These are phyloP conservation scores for Aspergillus bertholletiae DNA, from an alignment of 495 filamentous ascomycete species.

Conservation along the genomic window DNA sequence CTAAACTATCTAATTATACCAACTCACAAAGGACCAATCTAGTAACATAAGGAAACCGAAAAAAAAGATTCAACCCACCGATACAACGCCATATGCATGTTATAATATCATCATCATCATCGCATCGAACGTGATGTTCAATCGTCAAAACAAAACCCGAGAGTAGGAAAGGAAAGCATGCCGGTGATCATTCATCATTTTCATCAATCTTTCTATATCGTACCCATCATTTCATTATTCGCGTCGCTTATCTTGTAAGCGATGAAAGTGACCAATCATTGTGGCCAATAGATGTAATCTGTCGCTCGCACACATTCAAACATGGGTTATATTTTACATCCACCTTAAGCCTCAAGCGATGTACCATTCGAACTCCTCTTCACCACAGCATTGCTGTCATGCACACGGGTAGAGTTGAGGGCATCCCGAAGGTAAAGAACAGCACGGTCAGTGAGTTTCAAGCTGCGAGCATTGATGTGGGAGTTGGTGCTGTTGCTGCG, in stretches of 20 bases:
- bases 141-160: conserved; percentile 4
- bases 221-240: not conserved
- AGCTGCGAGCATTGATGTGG: conserved; percentile 1
- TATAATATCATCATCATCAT: too few species aligned
- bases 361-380: conserved; percentile 9
- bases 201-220: not conserved
- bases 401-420: conserved; percentile 8
- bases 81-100: conserved; percentile 16
- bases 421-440: conserved; percentile 5
- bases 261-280: not conserved
- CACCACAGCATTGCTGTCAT: not conserved
- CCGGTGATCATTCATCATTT: not conserved
- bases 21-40: not conserved
- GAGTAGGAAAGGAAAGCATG: not conserved
- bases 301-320: not conserved
- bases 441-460: conserved; percentile 8
- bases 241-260: not conserved
- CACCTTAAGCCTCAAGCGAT: conserved; percentile 1
- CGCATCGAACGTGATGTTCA: not conserved
- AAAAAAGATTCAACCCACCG: not conserved
- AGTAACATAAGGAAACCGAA: not conserved
- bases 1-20: not conserved
- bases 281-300: not conserved
- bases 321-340: not conserved
- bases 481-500: conserved; percentile 6